Evolutionary conservation across 75 land plant species (phyloP).

Genomic region (Chamaecyparis obtusa): DNA sequence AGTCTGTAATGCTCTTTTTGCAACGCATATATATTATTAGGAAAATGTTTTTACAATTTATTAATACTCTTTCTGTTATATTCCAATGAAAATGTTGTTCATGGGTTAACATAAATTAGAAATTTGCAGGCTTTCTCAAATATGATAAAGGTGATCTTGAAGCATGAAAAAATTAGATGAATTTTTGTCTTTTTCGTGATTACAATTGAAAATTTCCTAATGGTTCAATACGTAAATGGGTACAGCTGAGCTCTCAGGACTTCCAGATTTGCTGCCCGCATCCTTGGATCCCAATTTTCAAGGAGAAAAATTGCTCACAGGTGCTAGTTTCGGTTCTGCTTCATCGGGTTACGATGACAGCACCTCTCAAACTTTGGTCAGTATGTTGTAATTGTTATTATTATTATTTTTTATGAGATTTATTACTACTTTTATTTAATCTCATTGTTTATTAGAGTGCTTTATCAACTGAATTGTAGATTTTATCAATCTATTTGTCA

Average conservation of each 20-base stretch:
- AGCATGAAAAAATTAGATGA: too few relatives aligned
- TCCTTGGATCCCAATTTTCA: neutral
- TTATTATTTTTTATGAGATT: too few relatives aligned
- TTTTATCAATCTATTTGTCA: too few relatives aligned
- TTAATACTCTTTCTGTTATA: too few relatives aligned
- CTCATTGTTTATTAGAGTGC: neutral
- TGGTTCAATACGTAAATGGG: neutral
- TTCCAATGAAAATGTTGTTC: too few relatives aligned
- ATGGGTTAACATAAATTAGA: too few relatives aligned
- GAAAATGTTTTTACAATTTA: too few relatives aligned
- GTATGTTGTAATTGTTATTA: too few relatives aligned
- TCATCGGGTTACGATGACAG: neutral
- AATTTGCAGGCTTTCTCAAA: too few relatives aligned
- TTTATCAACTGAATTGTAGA: too few relatives aligned
- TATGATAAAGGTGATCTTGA: too few relatives aligned
- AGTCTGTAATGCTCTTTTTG: neutral
- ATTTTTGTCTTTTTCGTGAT: neutral
- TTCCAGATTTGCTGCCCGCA: neutral
- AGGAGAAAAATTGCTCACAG: neutral
- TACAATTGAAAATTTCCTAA: neutral
- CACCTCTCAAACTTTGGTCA: neutral
- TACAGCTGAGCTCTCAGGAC: neutral
- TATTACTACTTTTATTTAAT: neutral
- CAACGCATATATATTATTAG: too few relatives aligned
- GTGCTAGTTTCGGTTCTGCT: neutral